These are phyloP conservation scores for Pilobolus umbonatus DNA, from an alignment of 192 early-diverging fungal species.

Conservation along the genomic window DNA sequence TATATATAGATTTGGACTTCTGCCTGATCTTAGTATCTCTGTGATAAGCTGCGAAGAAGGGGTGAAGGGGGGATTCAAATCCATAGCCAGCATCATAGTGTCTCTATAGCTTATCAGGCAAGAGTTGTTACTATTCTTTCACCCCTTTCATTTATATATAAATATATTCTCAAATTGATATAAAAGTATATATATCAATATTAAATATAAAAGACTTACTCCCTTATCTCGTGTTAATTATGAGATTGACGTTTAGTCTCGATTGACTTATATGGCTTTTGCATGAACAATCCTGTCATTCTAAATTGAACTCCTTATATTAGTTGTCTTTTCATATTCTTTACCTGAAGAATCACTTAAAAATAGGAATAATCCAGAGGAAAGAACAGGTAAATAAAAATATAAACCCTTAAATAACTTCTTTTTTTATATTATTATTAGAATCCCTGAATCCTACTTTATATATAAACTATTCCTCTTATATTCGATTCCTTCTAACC, in stretches of 20 bases:
- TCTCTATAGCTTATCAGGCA: too few species aligned
- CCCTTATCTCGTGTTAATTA: not conserved
- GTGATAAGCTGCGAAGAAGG: too few species aligned
- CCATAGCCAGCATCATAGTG: too few species aligned
- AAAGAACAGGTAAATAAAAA: slow-evolving; percentile 1
- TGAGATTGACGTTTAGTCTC: slow-evolving; percentile 11
- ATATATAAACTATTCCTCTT: not conserved
- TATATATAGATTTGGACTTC: too few species aligned
- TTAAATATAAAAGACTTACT: too few species aligned
- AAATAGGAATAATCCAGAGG: not conserved
- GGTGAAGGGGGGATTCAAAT: too few species aligned
- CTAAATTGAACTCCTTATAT: slow-evolving; percentile 14
- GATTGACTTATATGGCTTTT: slow-evolving; percentile 1
- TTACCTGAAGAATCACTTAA: not conserved
- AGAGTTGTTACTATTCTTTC: too few species aligned
- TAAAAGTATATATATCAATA: too few species aligned
- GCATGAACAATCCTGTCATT: slow-evolving; percentile 5
- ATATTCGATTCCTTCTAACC: not conserved
- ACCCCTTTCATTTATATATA: too few species aligned
- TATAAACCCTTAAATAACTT: not conserved
- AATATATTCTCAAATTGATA: too few species aligned
- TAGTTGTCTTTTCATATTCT: not conserved
- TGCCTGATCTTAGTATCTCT: too few species aligned
- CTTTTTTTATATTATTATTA: not conserved
- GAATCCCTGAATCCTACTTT: too few species aligned